Evolutionary conservation across 192 early-diverging fungal genomes (phyloP), one percentile per base, ranked within the genome.

Genomic region (Coemansia sp.): DNA sequence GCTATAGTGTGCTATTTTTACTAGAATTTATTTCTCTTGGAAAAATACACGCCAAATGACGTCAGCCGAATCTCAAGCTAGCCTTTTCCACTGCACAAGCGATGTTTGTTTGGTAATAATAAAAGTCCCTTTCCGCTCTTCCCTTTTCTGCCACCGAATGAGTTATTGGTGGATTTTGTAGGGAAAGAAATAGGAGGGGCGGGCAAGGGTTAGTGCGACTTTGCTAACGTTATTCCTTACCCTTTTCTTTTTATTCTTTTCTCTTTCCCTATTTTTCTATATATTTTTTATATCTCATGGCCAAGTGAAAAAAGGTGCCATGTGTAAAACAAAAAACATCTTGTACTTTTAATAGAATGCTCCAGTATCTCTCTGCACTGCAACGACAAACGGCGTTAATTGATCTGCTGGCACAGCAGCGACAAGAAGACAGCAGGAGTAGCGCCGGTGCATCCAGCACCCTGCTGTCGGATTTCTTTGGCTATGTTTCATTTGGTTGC

Each of bases 401-500:
- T 6, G 22, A 61, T 18, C 67, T 76, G 65, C 74, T 67, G 56
- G 60, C 45, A 5, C 62, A 65, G 19, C 51, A 54, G 12, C 51
- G 22, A 45, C 42, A 45, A 45, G 42, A 13, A 10, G 19, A 54
- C 51, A 37, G 16, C 39, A 13, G 46, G 51, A 43, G 57, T 5
- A 52, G 36, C 9, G 60, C 11, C 41, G 46, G 16, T 49, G 63
- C 66, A 47, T 40, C 63, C 40, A 72, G 74, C 47, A 63, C 66
- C 1, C n/a, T 80, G 12, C 69, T 74, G 0, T 82, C 79, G 3
- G 74, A 82, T 46, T 12, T 82, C 0, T 82, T 76, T 61, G 74
- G 74, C 8, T 76, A 82, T 47, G 56, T 76, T 8, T 82, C 74
- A 41, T 82, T 82, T 48, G 73, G 51, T 8, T 76, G 74, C 57